phyloP scores from a whole-genome alignment of 768 basidiomycete species.

The Rhizopogon vulgaris region DNA sequence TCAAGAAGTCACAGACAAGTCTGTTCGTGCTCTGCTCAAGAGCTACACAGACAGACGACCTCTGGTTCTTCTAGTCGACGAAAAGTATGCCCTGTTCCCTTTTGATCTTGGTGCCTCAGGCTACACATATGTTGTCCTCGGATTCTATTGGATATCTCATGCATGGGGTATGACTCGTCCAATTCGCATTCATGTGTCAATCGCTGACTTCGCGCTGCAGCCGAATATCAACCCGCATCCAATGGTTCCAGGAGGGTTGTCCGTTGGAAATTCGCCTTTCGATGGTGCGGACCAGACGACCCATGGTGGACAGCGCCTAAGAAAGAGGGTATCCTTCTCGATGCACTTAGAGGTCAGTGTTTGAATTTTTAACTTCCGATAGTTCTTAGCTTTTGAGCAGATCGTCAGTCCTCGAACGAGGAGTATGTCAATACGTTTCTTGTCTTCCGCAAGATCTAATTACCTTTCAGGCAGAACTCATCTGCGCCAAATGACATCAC shows the following conservation, averaged over 20 bases:
- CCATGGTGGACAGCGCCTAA: slow-evolving; percentile 41
- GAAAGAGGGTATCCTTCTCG: background rate
- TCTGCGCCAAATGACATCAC: background rate
- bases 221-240: slow-evolving; percentile 53
- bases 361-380: too few species aligned
- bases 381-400: background rate
- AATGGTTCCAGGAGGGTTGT: slow-evolving; percentile 51
- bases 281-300: slow-evolving; percentile 70
- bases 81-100: slow-evolving; percentile 69
- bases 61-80: slow-evolving; percentile 66
- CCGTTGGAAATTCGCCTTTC: slow-evolving; percentile 78
- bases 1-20: slow-evolving; percentile 63
- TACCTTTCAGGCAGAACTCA: background rate
- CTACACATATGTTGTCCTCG: slow-evolving; percentile 46
- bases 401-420: background rate
- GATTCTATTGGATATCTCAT: slow-evolving; percentile 64
- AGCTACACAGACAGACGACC: slow-evolving; percentile 52
- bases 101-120: slow-evolving; percentile 49
- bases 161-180: slow-evolving; percentile 34
- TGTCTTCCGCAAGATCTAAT: background rate
- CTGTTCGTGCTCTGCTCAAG: slow-evolving; percentile 61
- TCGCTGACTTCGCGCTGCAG: slow-evolving; percentile 24
- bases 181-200: background rate
- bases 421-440: background rate
- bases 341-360: background rate